These are phyloP conservation scores for Meyerozyma carpophila DNA, from an alignment of 1,139 yeast genomes.

Conservation along the genomic window DNA sequence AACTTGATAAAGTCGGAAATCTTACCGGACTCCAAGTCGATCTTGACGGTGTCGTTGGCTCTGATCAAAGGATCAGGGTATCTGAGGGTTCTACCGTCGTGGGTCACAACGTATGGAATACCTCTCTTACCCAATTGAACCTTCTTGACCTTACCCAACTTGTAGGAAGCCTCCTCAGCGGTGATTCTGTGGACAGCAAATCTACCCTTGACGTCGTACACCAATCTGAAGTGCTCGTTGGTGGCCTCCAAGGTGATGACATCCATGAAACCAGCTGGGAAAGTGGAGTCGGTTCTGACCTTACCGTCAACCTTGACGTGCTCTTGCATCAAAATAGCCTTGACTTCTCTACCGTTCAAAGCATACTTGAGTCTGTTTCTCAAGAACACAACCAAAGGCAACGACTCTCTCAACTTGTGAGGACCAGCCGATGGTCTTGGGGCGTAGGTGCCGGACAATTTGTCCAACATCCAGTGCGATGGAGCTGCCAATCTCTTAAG, in stretches of 20 bases:
- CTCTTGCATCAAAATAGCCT: constrained; percentile 98
- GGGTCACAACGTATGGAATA: constrained; percentile 96
- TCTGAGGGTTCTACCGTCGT: constrained; percentile 99
- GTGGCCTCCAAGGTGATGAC: constrained; percentile 96
- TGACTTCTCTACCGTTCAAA: constrained; percentile 98
- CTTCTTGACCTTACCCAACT: constrained; percentile 95
- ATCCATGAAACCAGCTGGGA: constrained; percentile 99
- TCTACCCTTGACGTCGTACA: constrained; percentile 98
- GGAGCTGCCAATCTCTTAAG: constrained; percentile 99
- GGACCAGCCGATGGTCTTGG: constrained; percentile 99
- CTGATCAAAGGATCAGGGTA: constrained; percentile 97
- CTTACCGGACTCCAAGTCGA: constrained; percentile 94
- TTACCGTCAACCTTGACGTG: constrained; percentile 98
- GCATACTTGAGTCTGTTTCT: constrained; percentile 99
- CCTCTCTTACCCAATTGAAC: constrained; percentile 98
- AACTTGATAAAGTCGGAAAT: constrained; percentile 87
- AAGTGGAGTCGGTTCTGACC: constrained; percentile 98
- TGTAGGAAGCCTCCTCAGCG: constrained; percentile 96
- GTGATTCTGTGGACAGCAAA: constrained; percentile 99
- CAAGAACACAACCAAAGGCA: constrained; percentile 95
- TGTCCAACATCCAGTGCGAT: constrained; percentile 99
- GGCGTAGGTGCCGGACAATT: constrained; percentile 98
- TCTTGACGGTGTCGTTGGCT: constrained; percentile 96
- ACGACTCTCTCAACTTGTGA: constrained; percentile 98
- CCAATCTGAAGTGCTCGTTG: constrained; percentile 98